Base-by-base conservation (phyloP, 129 eudicot species). In the Centrapalus pauciflorus region DNA sequence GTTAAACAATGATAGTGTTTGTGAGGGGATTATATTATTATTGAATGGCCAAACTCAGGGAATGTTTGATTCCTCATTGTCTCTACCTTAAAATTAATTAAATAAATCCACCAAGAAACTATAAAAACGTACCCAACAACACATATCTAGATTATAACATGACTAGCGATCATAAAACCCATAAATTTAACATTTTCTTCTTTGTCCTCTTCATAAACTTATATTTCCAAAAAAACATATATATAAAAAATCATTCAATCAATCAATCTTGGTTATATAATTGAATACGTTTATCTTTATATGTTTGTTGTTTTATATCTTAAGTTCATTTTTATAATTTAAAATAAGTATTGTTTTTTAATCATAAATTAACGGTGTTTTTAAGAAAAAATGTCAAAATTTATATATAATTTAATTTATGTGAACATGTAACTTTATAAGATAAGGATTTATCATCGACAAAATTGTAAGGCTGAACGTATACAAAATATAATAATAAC, bases 31-130 rank as follows among this genome's bases (percentile, higher is more conserved):
- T n/a, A n/a, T n/a, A n/a, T n/a, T 84, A 81, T n/a, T 84, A 68
- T 67, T 78, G 91, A 72, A 82, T 84, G 95, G 87, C 91, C 82
- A 72, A 84, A 69, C 86, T 72, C 82, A 82, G 83, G 78, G 97
- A 90, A 90, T 90, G 95, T 87, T 80, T 77, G 97, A 80, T 86
- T 90, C 95, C 87, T 75, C 69, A 60, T 68, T 83, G 81, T 70
- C 77, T 79, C 50, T 10, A 40, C 63, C 72, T 55, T 55, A 75
- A 58, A 54, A 27, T 38, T 50, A 75, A 62, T 14, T 6, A 64
- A 32, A 33, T 70, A 80, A 35, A 69, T 51, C 74, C 82, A 77
- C 1, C 35, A 43, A 76, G 74, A 83, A 71, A 79, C 58, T 48
- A 79, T 80, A 75, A 83, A 78, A 61, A 74, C n/a, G n/a, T n/a